Evolutionary conservation across 495 filamentous ascomycete species (phyloP).

Genomic region (Neurospora sublineolata): DNA sequence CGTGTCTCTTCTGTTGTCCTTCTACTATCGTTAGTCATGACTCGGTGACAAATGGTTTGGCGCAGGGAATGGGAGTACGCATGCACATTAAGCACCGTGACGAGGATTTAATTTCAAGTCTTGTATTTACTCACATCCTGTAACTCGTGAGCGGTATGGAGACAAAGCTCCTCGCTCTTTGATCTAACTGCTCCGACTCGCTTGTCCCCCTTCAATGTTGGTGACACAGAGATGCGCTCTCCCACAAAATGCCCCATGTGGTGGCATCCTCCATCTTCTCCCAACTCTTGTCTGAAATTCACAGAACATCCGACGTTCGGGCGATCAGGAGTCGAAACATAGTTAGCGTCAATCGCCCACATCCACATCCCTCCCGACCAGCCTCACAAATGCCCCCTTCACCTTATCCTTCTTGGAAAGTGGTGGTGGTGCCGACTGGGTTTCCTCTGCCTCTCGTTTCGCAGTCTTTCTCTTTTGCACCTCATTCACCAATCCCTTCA

Average conservation of each 20-base stretch:
- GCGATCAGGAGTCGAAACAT: neutral
- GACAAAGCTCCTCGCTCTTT: neutral
- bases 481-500: constrained; percentile 52
- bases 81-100: neutral
- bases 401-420: constrained; percentile 9
- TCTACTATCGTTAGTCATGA: neutral
- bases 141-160: neutral
- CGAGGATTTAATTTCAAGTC: neutral
- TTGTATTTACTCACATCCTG: neutral
- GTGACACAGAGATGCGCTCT: neutral
- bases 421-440: neutral
- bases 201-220: neutral
- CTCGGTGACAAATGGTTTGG: neutral
- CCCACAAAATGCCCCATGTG: neutral
- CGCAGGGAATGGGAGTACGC: neutral
- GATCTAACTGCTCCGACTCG: neutral
- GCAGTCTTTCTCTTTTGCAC: constrained; percentile 29
- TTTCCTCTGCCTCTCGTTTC: constrained; percentile 15
- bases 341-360: constrained; percentile 1
- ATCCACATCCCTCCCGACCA: constrained; percentile 19
- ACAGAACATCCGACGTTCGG: neutral
- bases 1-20: neutral
- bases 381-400: constrained; percentile 22
- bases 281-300: neutral
- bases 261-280: neutral